phyloP scores from a whole-genome alignment of 768 basidiomycete genomes.

The Panaeolus papilionaceus region DNA sequence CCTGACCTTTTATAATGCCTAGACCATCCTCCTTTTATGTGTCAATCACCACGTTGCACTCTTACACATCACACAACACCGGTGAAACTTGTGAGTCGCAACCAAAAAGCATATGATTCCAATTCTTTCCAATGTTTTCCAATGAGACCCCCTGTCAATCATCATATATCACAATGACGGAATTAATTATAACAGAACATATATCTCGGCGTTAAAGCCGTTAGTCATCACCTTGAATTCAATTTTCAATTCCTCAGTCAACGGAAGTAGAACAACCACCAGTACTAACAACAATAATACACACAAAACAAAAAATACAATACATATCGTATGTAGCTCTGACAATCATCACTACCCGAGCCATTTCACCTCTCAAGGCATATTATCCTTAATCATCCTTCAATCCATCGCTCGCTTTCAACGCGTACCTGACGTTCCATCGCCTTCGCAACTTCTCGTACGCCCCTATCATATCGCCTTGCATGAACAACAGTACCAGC shows the following conservation, averaged over 20 bases:
- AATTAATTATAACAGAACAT: constrained; percentile 4
- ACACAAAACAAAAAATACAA: constrained; percentile 10
- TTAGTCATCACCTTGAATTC: background rate
- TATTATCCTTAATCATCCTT: background rate
- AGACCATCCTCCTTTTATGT: background rate
- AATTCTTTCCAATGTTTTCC: background rate
- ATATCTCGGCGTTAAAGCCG: background rate
- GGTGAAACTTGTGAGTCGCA: no score
- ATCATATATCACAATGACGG: background rate
- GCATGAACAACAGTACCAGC: constrained; percentile 62
- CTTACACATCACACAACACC: background rate
- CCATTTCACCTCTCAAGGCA: background rate
- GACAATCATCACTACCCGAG: constrained; percentile 4
- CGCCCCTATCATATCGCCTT: constrained; percentile 50
- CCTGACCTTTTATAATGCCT: background rate
- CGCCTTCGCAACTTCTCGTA: constrained; percentile 11
- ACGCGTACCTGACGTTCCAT: background rate
- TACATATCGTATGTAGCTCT: background rate
- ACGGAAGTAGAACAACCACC: background rate
- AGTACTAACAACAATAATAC: no score
- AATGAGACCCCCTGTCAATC: no score
- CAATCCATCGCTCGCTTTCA: background rate
- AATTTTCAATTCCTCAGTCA: background rate
- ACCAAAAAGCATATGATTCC: background rate
- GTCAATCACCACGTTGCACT: constrained; percentile 1